Base-by-base conservation (phyloP, 179 eudicot genomes). In the Amaranthus tricolor region DNA sequence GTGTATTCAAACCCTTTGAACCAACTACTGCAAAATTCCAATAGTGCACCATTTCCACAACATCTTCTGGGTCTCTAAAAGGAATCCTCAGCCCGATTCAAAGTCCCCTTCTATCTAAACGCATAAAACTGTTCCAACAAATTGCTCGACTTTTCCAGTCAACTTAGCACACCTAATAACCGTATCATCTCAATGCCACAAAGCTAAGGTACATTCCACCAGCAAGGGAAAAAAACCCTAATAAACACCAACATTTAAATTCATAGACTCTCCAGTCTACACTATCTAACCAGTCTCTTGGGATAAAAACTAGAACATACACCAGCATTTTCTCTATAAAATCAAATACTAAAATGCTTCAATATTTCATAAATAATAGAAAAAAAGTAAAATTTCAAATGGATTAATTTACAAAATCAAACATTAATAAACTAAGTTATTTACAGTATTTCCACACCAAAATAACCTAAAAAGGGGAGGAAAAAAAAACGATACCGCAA, bases 401-500 rank as follows among this genome's bases (percentile, higher is more conserved):
- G 40, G 40, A 31, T 31, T 31, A 31, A 31, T 31, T 31, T 31
- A 31, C 40, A 31, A 31, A 31, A 31, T 31, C 40, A 31, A 31
- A 31, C 40, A 31, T 31, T 31, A 31, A 31, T 31, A 31, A 31
- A 57, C n/a, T 24, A 1, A 49, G 11, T n/a, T 45, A 65, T 45
- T 45, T 5, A 65, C 54, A 47, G 0, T 9, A 1, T 45, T 7
- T n/a, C 6, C 2, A 17, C 24, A 65, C 40, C 64, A 7, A 7
- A 66, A 19, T 47, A 31, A 31, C 59, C 56, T 68, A 6, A 51
- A 43, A 6, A n/a, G 12, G 12, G 13, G 10, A 43, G 49, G 15
- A 12, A 21, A 5, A n/a, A 6, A 7, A 40, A n/a, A 11, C 24
- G 2, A 12, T 89, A 91, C 97, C 97, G 75, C 98, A 94, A 80